Percentiles rank a stretch among this genome's conserved stretches.
phyloP scores from a whole-genome alignment of 352 stramenopile genomes.

The Globisporangium megalacanthum region DNA sequence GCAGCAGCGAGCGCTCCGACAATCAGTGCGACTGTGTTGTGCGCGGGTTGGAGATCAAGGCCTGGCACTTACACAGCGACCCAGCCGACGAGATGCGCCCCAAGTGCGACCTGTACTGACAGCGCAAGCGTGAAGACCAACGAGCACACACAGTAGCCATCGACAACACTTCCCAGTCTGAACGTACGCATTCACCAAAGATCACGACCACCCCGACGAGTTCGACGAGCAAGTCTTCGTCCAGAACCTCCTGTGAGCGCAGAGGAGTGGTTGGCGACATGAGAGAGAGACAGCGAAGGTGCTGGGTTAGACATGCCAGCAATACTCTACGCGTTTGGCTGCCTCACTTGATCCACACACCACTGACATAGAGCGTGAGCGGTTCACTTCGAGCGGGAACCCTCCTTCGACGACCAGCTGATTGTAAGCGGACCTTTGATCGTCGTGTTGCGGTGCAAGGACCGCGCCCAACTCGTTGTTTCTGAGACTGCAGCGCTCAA shows the following conservation, averaged over 20 bases:
- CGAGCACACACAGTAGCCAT: too few species aligned
- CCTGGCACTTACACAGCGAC: conserved; percentile 3
- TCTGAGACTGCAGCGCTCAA: too few species aligned
- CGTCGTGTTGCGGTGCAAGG: not conserved
- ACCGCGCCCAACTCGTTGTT: too few species aligned
- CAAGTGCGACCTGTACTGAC: conserved; percentile 1
- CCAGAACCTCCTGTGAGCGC: not conserved
- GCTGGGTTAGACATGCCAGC: too few species aligned
- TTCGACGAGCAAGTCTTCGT: not conserved
- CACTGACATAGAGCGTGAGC: too few species aligned
- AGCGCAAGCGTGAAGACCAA: not conserved
- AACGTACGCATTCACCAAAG: conserved; percentile 18
- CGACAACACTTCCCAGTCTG: not conserved
- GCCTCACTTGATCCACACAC: not conserved
- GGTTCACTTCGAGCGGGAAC: not conserved
- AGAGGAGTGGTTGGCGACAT: too few species aligned
- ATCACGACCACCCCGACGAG: conserved; percentile 9
- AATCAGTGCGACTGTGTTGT: conserved; percentile 4
- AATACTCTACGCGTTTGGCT: too few species aligned
- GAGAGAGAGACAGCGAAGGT: too few species aligned
- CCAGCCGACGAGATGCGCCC: conserved; percentile 2
- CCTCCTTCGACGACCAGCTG: not conserved
- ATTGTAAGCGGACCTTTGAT: not conserved
- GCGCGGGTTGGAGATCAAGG: not conserved
- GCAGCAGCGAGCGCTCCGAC: conserved; percentile 1